Base-by-base conservation (phyloP, 768 basidiomycete genomes). In the Sarcomyxa edulis region DNA sequence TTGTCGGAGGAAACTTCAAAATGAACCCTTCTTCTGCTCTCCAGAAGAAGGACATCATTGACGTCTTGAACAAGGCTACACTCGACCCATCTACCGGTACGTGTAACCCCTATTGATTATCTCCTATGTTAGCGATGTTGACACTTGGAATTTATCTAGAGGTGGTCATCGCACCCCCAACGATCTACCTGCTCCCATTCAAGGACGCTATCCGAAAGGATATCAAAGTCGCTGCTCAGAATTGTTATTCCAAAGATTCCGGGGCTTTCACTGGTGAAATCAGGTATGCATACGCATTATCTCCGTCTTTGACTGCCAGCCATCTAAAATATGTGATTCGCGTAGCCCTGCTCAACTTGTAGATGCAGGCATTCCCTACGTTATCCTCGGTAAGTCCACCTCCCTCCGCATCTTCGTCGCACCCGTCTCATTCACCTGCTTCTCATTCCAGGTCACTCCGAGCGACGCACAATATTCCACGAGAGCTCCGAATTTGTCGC, bases 1-100 rank as follows among this genome's bases (percentile, higher is more conserved):
- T 96, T 57, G 92, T 89, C 52, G 95, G 95, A 46, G 90, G 93
- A 21, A 97, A 98, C 76, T 97, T 95, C 79, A 99, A 97, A 73
- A 84, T 98, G 83, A 95, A 97, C 70, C 87, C 87, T 20, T 68
- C 69, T 42, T 75, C 81, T 25, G 69, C 69, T 47, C 71, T 72
- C 47, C 72, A 78, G 49, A 83, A 85, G 61, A 66, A 66, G 47
- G 63, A 67, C 30, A 75, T 99, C 53, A 63, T 89, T 50, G 61
- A 76, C 36, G 56, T 68, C 34, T 66, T 99, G 38, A 96, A 96
- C 68, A 62, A 77, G 3, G 90, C 91, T 37, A 67, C 78, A 35
- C 64, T 98, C 36, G 89, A 95, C 58, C 66, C 78, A 16, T 58
- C 71, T 25, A 82, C 84, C 37, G 93, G 94, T 90, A 44, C 46